These are phyloP conservation scores for Sesbania bispinosa DNA, from an alignment of 306 rosid genomes.

Conservation along the genomic window DNA sequence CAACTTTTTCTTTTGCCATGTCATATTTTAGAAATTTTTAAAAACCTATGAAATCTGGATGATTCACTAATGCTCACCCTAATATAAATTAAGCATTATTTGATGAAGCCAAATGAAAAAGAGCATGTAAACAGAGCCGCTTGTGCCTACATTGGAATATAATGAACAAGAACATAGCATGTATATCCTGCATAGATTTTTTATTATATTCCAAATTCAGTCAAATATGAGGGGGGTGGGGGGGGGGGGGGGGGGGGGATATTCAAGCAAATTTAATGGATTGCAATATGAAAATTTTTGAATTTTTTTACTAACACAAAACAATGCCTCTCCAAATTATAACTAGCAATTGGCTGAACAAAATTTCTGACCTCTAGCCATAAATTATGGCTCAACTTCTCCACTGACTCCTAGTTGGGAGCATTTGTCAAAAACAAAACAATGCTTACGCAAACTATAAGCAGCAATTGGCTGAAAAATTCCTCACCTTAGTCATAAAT, in stretches of 20 bases:
- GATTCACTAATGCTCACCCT: too few species aligned
- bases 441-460: constrained; percentile 19
- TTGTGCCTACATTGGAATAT: background rate
- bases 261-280: background rate
- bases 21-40: background rate
- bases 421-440: constrained; percentile 25
- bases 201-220: too few species aligned
- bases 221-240: too few species aligned
- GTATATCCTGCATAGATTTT: background rate
- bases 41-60: background rate
- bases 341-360: constrained; percentile 17
- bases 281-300: background rate
- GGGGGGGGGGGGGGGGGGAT: too few species aligned
- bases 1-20: background rate
- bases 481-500: background rate
- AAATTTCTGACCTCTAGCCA: background rate
- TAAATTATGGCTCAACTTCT: constrained; percentile 18
- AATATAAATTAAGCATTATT: background rate
- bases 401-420: constrained; percentile 1
- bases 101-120: background rate
- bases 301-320: background rate
- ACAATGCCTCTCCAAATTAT: constrained; percentile 18
- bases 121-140: background rate
- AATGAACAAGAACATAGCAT: background rate
- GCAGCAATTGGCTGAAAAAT: constrained; percentile 22